A percentile compares a stretch with the other conserved stretches of the same genome.
Conservation (phyloP, 164 flowering plant genomes). For the Dillenia suffruticosa region DNA sequence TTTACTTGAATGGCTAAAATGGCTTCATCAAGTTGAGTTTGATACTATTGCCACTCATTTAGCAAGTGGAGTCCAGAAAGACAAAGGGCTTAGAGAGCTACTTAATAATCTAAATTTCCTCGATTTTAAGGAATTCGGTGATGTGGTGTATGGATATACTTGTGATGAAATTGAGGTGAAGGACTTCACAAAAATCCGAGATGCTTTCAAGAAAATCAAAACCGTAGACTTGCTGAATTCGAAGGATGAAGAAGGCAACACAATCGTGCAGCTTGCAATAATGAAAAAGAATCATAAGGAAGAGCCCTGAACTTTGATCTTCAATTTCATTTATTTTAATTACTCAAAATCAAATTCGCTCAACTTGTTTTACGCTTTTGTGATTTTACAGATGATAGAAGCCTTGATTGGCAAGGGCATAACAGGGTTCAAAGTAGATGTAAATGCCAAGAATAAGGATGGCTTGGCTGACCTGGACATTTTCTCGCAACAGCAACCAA, state of each 20-base stretch:
- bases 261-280: constrained; percentile 8
- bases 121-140: no score
- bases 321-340: not conserved
- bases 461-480: not conserved
- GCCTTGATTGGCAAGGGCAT: not conserved
- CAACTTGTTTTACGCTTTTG: not conserved
- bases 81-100: no score
- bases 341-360: not conserved
- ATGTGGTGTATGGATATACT: no score
- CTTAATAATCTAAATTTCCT: no score
- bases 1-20: not conserved
- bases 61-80: no score
- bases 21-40: no score
- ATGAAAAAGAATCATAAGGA: constrained; percentile 7
- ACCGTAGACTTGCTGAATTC: not conserved
- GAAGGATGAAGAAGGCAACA: constrained; percentile 8
- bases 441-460: not conserved
- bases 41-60: no score
- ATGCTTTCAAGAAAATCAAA: not conserved
- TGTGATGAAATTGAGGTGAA: no score
- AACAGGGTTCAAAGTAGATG: not conserved
- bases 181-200: not conserved
- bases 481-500: not conserved
- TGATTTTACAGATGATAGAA: not conserved
- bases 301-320: no score